phyloP scores from a whole-genome alignment of 768 basidiomycete genomes.

The Amanita rubescens region DNA sequence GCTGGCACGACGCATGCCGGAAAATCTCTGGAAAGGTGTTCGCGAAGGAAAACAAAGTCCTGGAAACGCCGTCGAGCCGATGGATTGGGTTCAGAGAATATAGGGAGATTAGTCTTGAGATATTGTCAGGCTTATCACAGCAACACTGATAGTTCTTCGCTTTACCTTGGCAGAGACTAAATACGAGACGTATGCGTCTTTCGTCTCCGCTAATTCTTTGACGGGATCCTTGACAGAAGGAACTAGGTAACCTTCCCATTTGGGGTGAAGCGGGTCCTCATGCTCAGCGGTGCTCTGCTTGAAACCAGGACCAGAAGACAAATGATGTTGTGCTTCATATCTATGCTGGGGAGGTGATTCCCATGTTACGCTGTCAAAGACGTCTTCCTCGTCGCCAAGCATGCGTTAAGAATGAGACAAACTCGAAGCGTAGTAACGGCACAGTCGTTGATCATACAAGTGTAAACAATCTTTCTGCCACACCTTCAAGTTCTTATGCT shows the following conservation, averaged over 20 bases:
- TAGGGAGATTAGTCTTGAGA: slow-evolving; percentile 79
- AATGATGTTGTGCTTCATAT: slow-evolving; percentile 37
- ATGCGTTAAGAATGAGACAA: slow-evolving; percentile 30
- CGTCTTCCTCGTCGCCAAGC: slow-evolving; percentile 84
- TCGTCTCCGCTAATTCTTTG: slow-evolving; percentile 94
- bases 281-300: slow-evolving; percentile 70
- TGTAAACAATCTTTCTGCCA: slow-evolving; percentile 25
- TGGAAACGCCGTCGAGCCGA: slow-evolving; percentile 86
- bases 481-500: slow-evolving; percentile 12
- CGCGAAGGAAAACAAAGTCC: slow-evolving; percentile 91
- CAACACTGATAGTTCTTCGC: not conserved
- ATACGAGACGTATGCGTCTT: slow-evolving; percentile 96
- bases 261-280: slow-evolving; percentile 75
- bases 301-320: slow-evolving; percentile 64
- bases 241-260: slow-evolving; percentile 85
- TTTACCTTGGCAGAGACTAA: slow-evolving; percentile 81
- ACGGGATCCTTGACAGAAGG: slow-evolving; percentile 86
- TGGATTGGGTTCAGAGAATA: slow-evolving; percentile 71
- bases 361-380: slow-evolving; percentile 91
- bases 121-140: not conserved
- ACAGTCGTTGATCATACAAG: slow-evolving; percentile 24
- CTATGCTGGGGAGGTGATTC: slow-evolving; percentile 59
- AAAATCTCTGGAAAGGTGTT: slow-evolving; percentile 85
- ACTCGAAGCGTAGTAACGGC: slow-evolving; percentile 14
- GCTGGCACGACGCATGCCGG: slow-evolving; percentile 98